These are phyloP conservation scores for Prunus mira DNA, from an alignment of 306 rosid species.

Conservation along the genomic window DNA sequence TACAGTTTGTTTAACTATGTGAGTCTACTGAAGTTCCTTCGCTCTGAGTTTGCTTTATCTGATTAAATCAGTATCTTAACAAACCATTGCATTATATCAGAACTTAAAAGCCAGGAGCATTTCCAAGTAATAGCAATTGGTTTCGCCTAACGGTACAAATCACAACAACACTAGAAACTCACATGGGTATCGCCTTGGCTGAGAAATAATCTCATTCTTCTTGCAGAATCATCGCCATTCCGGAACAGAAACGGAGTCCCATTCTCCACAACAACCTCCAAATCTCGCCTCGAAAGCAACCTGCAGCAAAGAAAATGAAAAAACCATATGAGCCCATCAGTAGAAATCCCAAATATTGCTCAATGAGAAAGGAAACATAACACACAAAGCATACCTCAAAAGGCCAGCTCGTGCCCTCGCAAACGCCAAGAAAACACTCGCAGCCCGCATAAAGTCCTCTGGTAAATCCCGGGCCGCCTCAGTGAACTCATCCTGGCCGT, in stretches of 20 bases:
- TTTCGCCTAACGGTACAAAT: not conserved
- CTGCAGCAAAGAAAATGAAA: slow-evolving; percentile 25
- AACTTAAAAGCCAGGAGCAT: not conserved
- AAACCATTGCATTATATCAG: not conserved
- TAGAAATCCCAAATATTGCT: not conserved
- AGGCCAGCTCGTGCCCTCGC: slow-evolving; percentile 57
- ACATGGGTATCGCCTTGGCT: slow-evolving; percentile 40
- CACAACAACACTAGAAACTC: slow-evolving; percentile 21
- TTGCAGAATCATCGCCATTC: slow-evolving; percentile 38
- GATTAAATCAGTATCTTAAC: not conserved
- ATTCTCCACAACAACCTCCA: slow-evolving; percentile 52
- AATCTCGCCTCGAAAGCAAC: slow-evolving; percentile 66
- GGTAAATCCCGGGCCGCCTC: slow-evolving; percentile 13
- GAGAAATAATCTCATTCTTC: slow-evolving; percentile 54
- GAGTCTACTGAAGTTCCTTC: not conserved
- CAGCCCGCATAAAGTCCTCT: slow-evolving; percentile 38
- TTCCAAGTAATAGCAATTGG: not conserved
- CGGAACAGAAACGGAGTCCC: slow-evolving; percentile 62
- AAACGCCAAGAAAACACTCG: slow-evolving; percentile 57
- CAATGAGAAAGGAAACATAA: not conserved
- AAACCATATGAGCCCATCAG: too few relatives aligned
- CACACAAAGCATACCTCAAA: slow-evolving; percentile 31
- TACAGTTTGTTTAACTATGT: not conserved
- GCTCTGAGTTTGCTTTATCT: not conserved
- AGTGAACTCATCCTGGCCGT: slow-evolving; percentile 27